Evolutionary conservation across 164 flowering plant genomes (phyloP), one percentile per base, ranked within the genome.

Genomic region (Berberis vulgaris): DNA sequence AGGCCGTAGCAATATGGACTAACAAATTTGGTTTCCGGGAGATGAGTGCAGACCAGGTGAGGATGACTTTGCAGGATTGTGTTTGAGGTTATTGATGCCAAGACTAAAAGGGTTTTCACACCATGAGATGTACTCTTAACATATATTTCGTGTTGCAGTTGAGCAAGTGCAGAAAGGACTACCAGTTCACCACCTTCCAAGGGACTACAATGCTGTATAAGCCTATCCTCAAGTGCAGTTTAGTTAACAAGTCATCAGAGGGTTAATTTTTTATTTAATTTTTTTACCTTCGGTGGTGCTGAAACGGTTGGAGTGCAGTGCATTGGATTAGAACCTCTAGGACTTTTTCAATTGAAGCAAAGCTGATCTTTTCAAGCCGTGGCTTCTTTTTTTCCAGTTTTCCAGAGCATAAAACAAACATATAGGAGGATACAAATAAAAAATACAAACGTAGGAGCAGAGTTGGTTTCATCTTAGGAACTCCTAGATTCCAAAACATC

Each of bases 181-280:
- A 73, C 54, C 81, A 72, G 26, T 53, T 84, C 81, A 80, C 85
- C 83, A 60, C 69, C 42, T 88, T 88, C 60, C 75, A 82, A 50
- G 96, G 87, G 49, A 84, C 91, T 6, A 69, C 87, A 3, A 70
- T 85, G 80, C 74, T 88, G 55, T 75, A 74, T 47, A 86, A 84
- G 73, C 2, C 75, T 0, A 78, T 85, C 1, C 77, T 83, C 1
- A 57, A 53, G 43, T 67, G 65, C 50, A 45, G 45, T 10, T 43
- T 43, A 38, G 5, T 43, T 49, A 67, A 66, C 39, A 62, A 49
- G 39, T 26, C 59, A 13, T 7, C n/a, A 0, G 41, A 43, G 43
- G 58, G 41, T 7, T 50, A 64, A 58, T 71, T 63, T 70, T 38
- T 41, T 4, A 10, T 52, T 3, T 26, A 10, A 10, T 5, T 42